phyloP scores from a whole-genome alignment of 148 eudicot species.

The Rhododendron vialii region DNA sequence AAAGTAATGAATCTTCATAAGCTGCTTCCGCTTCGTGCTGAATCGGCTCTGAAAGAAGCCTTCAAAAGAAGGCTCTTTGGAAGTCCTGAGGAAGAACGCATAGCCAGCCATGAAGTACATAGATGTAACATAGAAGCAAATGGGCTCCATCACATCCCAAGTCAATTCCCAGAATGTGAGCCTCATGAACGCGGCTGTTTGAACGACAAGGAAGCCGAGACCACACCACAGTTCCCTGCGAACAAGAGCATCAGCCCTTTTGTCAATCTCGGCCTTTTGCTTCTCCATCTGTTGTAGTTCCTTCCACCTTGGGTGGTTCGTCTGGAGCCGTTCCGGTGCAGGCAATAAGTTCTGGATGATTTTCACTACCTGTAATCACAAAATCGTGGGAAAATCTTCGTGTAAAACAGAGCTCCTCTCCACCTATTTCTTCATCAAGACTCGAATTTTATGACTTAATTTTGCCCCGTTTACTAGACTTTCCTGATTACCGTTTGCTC shows the following conservation, averaged over 20 bases:
- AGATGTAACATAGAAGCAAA: constrained; percentile 87
- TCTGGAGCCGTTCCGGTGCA: constrained; percentile 11
- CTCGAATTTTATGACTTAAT: background rate
- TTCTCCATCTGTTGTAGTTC: constrained; percentile 62
- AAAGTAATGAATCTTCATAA: constrained; percentile 44
- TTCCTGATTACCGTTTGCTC: background rate
- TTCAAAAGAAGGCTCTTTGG: constrained; percentile 82
- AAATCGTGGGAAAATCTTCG: constrained; percentile 22
- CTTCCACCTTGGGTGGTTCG: constrained; percentile 35
- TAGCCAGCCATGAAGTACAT: constrained; percentile 80
- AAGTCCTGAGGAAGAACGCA: constrained; percentile 71
- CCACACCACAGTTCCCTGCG: constrained; percentile 80
- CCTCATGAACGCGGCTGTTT: constrained; percentile 87
- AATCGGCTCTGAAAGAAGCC: constrained; percentile 89
- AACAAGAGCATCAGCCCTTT: constrained; percentile 59
- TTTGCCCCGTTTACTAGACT: background rate
- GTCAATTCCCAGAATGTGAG: constrained; percentile 94
- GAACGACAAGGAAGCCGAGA: constrained; percentile 60
- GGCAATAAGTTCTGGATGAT: constrained; percentile 54
- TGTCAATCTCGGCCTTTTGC: constrained; percentile 58
- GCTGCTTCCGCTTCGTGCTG: constrained; percentile 49
- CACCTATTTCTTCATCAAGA: constrained; percentile 6
- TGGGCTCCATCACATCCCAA: constrained; percentile 99
- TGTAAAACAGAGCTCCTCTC: constrained; percentile 47
- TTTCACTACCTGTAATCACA: constrained; percentile 66